These are phyloP conservation scores for Thalassiosira profunda DNA, from an alignment of 108 stramenopile species.

Conservation along the genomic window DNA sequence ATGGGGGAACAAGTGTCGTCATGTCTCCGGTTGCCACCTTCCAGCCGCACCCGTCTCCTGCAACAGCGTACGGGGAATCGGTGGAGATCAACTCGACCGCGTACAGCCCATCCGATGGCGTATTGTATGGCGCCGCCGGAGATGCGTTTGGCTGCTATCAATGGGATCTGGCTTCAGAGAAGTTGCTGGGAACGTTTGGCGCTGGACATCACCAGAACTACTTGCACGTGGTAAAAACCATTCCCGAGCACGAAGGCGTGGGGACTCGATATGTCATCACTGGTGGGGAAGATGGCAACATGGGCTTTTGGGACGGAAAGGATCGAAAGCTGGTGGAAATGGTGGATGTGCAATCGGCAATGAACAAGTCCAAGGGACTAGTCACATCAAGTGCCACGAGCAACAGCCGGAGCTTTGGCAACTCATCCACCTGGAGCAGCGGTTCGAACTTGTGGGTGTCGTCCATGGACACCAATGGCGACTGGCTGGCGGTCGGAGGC, in stretches of 20 bases:
- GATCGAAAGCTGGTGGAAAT: constrained; percentile 48
- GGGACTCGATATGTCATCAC: too few species aligned
- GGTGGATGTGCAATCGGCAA: constrained; percentile 34
- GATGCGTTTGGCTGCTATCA: constrained; percentile 67
- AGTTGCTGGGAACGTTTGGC: constrained; percentile 50
- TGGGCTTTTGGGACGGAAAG: constrained; percentile 57
- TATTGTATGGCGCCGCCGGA: constrained; percentile 53
- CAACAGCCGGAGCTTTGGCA: constrained; percentile 23
- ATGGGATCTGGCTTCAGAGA: constrained; percentile 54
- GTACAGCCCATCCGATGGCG: constrained; percentile 15
- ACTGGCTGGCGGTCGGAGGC: constrained; percentile 53
- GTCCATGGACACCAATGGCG: constrained; percentile 37
- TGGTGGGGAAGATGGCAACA: constrained; percentile 59
- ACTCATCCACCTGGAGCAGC: constrained; percentile 37
- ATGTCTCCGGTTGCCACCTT: constrained; percentile 24
- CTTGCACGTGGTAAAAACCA: constrained; percentile 46
- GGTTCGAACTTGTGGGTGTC: constrained; percentile 45
- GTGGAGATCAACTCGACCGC: constrained; percentile 48
- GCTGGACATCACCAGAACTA: constrained; percentile 49
- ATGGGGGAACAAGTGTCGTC: too few species aligned
- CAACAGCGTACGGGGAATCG: constrained; percentile 13
- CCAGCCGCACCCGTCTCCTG: constrained; percentile 50
- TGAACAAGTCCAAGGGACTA: constrained; percentile 38
- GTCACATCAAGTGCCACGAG: constrained; percentile 22
- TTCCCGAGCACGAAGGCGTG: constrained; percentile 1